Conservation (phyloP, 2,329 filamentous ascomycete genomes). For the Verticillium longisporum region DNA sequence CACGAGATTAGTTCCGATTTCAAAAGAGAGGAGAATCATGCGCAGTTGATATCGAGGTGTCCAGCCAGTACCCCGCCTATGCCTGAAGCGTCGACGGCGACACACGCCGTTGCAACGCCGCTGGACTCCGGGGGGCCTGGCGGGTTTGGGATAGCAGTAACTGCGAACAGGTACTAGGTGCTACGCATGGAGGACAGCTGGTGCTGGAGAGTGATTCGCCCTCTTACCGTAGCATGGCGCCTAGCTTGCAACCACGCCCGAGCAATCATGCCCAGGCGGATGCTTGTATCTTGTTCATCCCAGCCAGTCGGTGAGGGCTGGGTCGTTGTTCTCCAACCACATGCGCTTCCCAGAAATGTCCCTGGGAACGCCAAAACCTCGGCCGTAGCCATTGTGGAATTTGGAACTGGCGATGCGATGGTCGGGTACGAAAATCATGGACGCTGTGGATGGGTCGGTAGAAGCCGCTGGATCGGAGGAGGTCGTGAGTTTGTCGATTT, state of each 20-base stretch:
- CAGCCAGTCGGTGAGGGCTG: slow-evolving; percentile 26
- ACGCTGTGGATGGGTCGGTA: slow-evolving; percentile 24
- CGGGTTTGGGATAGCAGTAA: not conserved
- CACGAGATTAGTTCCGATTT: slow-evolving; percentile 8
- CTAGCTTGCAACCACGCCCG: slow-evolving; percentile 21
- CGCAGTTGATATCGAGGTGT: not conserved
- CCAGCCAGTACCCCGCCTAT: slow-evolving; percentile 5
- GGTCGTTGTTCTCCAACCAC: slow-evolving; percentile 27
- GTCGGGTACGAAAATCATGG: slow-evolving; percentile 44
- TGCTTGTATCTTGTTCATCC: slow-evolving; percentile 20
- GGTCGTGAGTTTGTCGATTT: not conserved
- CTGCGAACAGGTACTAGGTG: slow-evolving; percentile 1
- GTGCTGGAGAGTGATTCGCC: not conserved
- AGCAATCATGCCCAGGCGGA: slow-evolving; percentile 21
- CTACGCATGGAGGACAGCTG: not conserved
- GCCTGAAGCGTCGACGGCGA: not conserved
- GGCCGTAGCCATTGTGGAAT: slow-evolving; percentile 48
- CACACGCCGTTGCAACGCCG: slow-evolving; percentile 1
- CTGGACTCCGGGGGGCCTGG: slow-evolving; percentile 3
- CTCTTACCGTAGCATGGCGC: not conserved
- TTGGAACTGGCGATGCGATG: slow-evolving; percentile 35
- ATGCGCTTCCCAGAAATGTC: slow-evolving; percentile 32
- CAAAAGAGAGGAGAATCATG: not conserved
- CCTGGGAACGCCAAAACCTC: slow-evolving; percentile 36
- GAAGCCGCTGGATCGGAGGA: slow-evolving; percentile 3